Evolutionary conservation across 768 basidiomycete genomes (phyloP), one percentile per base, ranked within the genome.

Genomic region (Lepiota brunneoincarnata): DNA sequence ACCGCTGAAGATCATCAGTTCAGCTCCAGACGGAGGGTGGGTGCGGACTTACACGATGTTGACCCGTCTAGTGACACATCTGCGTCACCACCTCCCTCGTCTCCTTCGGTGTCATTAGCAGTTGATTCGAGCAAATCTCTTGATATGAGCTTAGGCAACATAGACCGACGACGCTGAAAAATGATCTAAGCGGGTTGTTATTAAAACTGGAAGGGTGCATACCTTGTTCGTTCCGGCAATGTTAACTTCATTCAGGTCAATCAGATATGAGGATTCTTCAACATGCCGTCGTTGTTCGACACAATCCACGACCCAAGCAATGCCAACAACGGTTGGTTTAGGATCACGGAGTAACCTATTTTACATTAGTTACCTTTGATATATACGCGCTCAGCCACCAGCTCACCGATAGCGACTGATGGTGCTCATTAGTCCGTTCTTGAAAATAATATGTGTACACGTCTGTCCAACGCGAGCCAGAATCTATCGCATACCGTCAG

Each of bases 301-400:
- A 59, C 91, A 95, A 63, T 91, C 85, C 2, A 93, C 89, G 4
- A 95, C 88, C 93, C 93, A 94, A 15, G 83, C 87, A 59, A 93
- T 90, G 6, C 91, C 89, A 14, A 96, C 87, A 14, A 92, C 84
- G 21, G 72, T 59, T 0, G 93, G 93, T 62, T 86, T 63, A 67
- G 80, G 89, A 37, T 91, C 85, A 41, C 81, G 73, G 20, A 90
- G 70, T 44, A 83, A 64, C 49, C 88, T 89, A 31, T 12, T 12
- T 15, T 23, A 53, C 31, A 3, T 50, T 2, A 35, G 38, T 24
- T 9, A 34, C 42, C 39, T 18, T 41, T 46, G 41, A 14, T 2
- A n/a, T 44, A 49, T 5, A 21, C 28, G 24, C 15, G 6, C 12
- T 6, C 57, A 45, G 26, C 44, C 18, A 11, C 17, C 17, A 31